These are phyloP conservation scores for Nothophaeocryptopus gaeumannii DNA, from an alignment of 2,329 filamentous ascomycete species.

Conservation along the genomic window DNA sequence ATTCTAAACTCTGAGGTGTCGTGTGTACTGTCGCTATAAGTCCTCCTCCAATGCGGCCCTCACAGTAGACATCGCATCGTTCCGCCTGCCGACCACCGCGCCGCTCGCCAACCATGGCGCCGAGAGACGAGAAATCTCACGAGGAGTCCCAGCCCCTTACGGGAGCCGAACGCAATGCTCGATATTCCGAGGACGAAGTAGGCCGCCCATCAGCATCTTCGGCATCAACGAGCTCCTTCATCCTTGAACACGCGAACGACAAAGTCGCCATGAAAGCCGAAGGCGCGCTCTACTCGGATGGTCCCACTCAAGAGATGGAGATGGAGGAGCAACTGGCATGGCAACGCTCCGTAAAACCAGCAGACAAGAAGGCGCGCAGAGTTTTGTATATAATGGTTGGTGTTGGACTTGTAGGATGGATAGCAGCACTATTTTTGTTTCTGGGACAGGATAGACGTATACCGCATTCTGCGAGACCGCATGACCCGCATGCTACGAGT, in stretches of 20 bases:
- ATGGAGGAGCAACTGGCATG: slow-evolving; percentile 46
- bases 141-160: slow-evolving; percentile 49
- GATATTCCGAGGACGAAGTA: slow-evolving; percentile 35
- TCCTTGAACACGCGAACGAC: slow-evolving; percentile 74
- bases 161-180: slow-evolving; percentile 29
- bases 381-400: slow-evolving; percentile 60
- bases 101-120: slow-evolving; percentile 10
- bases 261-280: slow-evolving; percentile 44
- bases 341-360: slow-evolving; percentile 45
- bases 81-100: too few relatives aligned
- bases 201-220: slow-evolving; percentile 60
- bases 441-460: slow-evolving; percentile 64
- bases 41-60: too few relatives aligned
- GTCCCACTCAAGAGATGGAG: slow-evolving; percentile 46
- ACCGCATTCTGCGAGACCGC: slow-evolving; percentile 60
- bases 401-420: slow-evolving; percentile 66
- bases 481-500: slow-evolving; percentile 65
- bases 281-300: slow-evolving; percentile 43
- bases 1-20: background rate
- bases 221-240: slow-evolving; percentile 77
- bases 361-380: slow-evolving; percentile 65
- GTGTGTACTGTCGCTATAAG: background rate
- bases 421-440: slow-evolving; percentile 65
- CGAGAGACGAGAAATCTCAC: slow-evolving; percentile 21
- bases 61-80: too few relatives aligned